Evolutionary conservation across 768 basidiomycete species (phyloP), one percentile per base, ranked within the genome.

Genomic region (Podaxis sp.): DNA sequence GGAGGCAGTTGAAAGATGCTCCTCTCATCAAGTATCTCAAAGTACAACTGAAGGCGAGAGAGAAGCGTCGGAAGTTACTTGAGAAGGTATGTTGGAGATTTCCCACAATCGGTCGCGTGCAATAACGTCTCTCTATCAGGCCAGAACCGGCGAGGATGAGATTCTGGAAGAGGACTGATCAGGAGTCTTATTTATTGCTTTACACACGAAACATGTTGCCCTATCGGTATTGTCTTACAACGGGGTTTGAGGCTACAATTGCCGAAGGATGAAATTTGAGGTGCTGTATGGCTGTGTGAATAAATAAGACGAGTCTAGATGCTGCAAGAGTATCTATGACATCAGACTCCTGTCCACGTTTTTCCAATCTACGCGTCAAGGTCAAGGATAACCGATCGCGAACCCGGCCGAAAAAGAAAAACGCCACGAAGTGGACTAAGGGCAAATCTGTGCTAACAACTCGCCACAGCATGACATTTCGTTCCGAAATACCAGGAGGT

Each of bases 21-120:
- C 96, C 96, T 6, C 76, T 98, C 52, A 87, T 85, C 57, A 90
- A 87, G 72, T 95, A 91, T 74, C 79, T 93, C 70, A 88, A 88
- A 72, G 82, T 94, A 56, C 88, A 90, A 75, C 82, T 82, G 67
- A 97, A 95, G 80, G 80, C 85, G 19, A 80, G 94, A 73, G 91
- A 91, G 68, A 90, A 88, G 73, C 81, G 85, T 61, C 81, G 81
- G 67, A 82, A 82, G 66, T 73, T 93, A 50, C 74, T 91, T 50
- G 88, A 91, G 71, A 94, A 93, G 88, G 91, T 89, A 64, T 27
- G 71, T 58, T 25, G 38, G 36, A 1, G 46, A 57, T 33, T 52
- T 51, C 64, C 37, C 41, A 55, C 52, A 33, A 46, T 54, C 19
- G 43, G 11, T 33, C 12, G 29, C 36, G 5, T 12, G 58, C 54